A percentile compares a stretch with the other conserved stretches of the same genome.
Evolutionary conservation across 2,329 filamentous ascomycete species (phyloP).

Genomic region (Colletotrichum camelliae): DNA sequence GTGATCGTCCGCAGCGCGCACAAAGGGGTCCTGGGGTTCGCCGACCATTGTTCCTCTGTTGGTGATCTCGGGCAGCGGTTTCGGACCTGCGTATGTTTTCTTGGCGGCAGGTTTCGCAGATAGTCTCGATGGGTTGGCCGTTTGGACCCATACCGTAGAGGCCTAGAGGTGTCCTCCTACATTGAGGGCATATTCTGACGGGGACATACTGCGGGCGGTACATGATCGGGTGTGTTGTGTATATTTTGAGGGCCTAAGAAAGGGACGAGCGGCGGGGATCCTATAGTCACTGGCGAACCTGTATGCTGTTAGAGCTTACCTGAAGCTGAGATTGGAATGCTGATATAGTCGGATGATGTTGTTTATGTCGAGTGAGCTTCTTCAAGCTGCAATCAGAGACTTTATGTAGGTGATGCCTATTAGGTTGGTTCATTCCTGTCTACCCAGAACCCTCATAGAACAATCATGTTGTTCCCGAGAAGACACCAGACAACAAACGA

Average conservation of each 20-base stretch:
- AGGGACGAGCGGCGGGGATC: background rate
- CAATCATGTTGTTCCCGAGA: background rate
- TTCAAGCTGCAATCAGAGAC: background rate
- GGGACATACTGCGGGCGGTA: background rate
- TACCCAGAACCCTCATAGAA: background rate
- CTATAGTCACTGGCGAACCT: background rate
- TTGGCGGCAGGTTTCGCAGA: background rate
- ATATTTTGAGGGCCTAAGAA: background rate
- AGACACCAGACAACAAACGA: background rate
- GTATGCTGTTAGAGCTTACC: background rate
- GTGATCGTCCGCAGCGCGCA: background rate
- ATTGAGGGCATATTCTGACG: background rate
- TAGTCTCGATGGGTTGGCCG: background rate
- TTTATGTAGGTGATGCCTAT: background rate
- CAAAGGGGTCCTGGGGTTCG: background rate
- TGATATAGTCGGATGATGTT: background rate
- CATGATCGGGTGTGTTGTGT: background rate
- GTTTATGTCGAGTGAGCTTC: background rate
- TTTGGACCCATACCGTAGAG: background rate
- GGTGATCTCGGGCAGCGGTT: background rate
- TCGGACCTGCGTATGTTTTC: background rate
- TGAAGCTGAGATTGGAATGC: background rate
- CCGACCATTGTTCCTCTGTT: background rate
- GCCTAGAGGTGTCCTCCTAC: background rate
- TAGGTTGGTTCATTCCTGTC: background rate